These are phyloP conservation scores for Curvularia hawaiiensis DNA, from an alignment of 2,329 filamentous ascomycete species.

Conservation along the genomic window DNA sequence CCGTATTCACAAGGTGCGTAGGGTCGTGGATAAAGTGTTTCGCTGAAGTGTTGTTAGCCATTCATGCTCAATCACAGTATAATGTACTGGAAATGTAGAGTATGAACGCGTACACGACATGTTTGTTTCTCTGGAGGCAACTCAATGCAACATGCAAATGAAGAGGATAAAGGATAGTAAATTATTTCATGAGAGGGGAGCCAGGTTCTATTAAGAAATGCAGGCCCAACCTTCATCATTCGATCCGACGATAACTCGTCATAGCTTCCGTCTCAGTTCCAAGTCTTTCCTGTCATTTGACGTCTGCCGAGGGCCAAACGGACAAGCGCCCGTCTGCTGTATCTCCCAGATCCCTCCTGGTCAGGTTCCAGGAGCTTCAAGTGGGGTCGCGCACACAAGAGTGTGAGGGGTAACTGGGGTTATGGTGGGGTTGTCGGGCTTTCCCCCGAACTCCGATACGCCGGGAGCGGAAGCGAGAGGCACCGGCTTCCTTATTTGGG, in stretches of 20 bases:
- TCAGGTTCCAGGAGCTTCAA: constrained; percentile 3
- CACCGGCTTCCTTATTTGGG: constrained; percentile 9
- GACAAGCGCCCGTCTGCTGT: constrained; percentile 7
- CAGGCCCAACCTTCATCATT: constrained; percentile 2
- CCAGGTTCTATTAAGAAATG: constrained; percentile 1
- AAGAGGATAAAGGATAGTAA: background rate
- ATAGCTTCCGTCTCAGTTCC: background rate
- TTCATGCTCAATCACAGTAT: background rate
- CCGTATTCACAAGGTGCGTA: constrained; percentile 74
- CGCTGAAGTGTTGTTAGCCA: constrained; percentile 29
- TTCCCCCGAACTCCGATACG: constrained; percentile 7
- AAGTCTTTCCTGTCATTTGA: constrained; percentile 9
- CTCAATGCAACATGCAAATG: background rate
- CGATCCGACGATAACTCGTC: constrained; percentile 6
- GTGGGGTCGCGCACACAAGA: constrained; percentile 7
- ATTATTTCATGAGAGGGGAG: background rate
- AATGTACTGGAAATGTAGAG: too few relatives aligned
- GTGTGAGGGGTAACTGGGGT: constrained; percentile 12
- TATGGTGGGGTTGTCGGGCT: constrained; percentile 9
- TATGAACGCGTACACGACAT: constrained; percentile 12
- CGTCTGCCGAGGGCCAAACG: constrained; percentile 10
- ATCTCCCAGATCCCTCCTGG: constrained; percentile 1
- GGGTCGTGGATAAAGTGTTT: constrained; percentile 94
- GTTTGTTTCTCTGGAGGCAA: background rate
- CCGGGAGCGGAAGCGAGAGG: constrained; percentile 1